Evolutionary conservation across 768 basidiomycete genomes (phyloP).

Genomic region (Trametes cingulata): DNA sequence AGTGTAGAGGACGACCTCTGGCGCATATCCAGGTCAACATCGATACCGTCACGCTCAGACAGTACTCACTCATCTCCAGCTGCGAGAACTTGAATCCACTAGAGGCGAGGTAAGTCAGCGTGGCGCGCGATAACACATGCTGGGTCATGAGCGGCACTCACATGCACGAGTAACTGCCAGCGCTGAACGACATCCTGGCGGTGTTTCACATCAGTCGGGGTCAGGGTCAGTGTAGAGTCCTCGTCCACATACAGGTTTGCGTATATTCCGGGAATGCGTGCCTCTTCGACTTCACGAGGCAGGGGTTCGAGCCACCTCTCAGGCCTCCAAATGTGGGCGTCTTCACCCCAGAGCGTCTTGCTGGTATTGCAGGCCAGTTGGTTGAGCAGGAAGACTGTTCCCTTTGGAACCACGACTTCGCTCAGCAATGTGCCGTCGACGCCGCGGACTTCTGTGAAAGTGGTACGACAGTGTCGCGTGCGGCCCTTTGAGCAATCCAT

Average conservation of each 20-base stretch:
- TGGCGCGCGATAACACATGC: background rate
- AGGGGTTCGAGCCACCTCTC: constrained; percentile 20
- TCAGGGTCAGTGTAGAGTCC: too few relatives aligned
- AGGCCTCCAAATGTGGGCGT: constrained; percentile 33
- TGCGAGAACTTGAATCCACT: constrained; percentile 26
- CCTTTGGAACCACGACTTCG: constrained; percentile 41
- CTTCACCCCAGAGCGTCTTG: constrained; percentile 40
- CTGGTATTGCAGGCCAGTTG: constrained; percentile 4
- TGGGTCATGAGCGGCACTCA: background rate
- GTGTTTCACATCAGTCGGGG: background rate
- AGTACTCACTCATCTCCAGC: constrained; percentile 21
- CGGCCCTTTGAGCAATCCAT: constrained; percentile 28
- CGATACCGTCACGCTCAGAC: background rate
- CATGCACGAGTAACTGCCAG: constrained; percentile 22
- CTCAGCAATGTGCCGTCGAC: constrained; percentile 39
- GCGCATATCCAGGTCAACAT: background rate
- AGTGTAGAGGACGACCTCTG: constrained; percentile 17
- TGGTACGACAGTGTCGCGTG: constrained; percentile 41
- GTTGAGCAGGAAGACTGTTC: constrained; percentile 10
- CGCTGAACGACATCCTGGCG: constrained; percentile 23
- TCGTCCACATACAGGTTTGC: constrained; percentile 14
- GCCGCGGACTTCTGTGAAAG: constrained; percentile 39
- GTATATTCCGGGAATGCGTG: constrained; percentile 19
- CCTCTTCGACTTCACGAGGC: constrained; percentile 14
- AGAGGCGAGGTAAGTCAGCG: background rate